These are phyloP conservation scores for Wallacemonas sp. DNA, from an alignment of 208 protist genomes.

Conservation along the genomic window DNA sequence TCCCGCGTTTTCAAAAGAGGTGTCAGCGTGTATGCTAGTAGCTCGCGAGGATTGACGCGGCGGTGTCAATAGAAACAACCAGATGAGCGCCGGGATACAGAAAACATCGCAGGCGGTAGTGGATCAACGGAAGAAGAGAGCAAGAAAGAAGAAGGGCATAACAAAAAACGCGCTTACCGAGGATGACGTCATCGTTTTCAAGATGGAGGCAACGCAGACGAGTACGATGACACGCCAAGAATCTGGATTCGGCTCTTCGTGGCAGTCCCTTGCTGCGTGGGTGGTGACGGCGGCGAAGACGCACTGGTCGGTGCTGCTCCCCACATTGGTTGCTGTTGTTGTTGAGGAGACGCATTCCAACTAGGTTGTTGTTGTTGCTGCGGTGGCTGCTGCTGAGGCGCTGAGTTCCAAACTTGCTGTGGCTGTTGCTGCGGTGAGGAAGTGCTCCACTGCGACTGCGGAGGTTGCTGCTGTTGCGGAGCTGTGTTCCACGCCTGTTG, in stretches of 20 bases:
- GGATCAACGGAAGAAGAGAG: too few species aligned
- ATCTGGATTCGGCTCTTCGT: slow-evolving; percentile 10
- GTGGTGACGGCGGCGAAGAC: neutral
- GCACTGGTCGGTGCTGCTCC: neutral
- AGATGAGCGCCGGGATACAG: too few species aligned
- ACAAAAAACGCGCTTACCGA: too few species aligned
- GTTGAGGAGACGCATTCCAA: slow-evolving; percentile 1
- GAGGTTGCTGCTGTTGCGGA: neutral
- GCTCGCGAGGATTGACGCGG: too few species aligned
- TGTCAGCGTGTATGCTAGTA: too few species aligned
- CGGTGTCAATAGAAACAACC: too few species aligned
- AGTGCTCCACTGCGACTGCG: neutral
- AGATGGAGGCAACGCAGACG: neutral
- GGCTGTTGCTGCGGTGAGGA: neutral
- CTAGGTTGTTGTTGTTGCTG: slow-evolving; percentile 18
- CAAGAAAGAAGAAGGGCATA: neutral
- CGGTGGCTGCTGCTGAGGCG: neutral
- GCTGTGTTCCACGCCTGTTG: neutral
- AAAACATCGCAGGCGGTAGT: too few species aligned
- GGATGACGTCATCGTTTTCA: neutral
- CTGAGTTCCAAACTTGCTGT: neutral
- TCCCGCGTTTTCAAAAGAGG: too few species aligned
- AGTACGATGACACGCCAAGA: slow-evolving; percentile 9
- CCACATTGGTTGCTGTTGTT: slow-evolving; percentile 9
- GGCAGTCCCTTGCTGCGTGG: neutral